These are phyloP conservation scores for Microbotryomycetes sp. DNA, from an alignment of 1,284 basidiomycete genomes.

Conservation along the genomic window DNA sequence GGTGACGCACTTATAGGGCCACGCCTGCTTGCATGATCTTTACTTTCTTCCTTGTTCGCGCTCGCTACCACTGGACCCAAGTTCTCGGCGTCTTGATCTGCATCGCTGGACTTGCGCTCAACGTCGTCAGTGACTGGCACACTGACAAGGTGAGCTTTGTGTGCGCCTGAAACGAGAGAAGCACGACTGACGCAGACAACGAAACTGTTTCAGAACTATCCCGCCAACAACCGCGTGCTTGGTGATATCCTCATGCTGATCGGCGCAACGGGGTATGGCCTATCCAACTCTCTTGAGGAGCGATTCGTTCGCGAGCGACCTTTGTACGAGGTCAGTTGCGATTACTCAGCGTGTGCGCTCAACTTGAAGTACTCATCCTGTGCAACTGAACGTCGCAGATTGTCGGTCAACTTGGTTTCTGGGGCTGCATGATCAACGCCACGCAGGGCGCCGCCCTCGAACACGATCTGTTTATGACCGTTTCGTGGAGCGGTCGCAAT, in stretches of 20 bases:
- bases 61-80: constrained; percentile 73
- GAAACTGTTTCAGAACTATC: constrained; percentile 38
- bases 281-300: constrained; percentile 79
- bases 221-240: constrained; percentile 57
- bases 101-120: constrained; percentile 61
- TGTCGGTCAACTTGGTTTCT: constrained; percentile 75
- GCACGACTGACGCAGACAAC: too few species aligned
- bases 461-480: constrained; percentile 55
- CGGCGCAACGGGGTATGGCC: constrained; percentile 73
- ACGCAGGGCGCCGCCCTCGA: constrained; percentile 65
- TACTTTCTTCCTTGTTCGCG: constrained; percentile 70
- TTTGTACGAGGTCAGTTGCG: constrained; percentile 58
- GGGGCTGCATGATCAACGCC: constrained; percentile 67
- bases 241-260: constrained; percentile 81
- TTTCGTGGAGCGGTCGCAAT: constrained; percentile 62
- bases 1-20: constrained; percentile 41
- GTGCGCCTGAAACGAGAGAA: too few species aligned
- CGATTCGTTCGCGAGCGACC: constrained; percentile 70
- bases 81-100: constrained; percentile 62
- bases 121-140: constrained; percentile 10
- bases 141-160: background rate
- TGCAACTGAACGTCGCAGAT: constrained; percentile 41
- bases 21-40: constrained; percentile 76
- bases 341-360: background rate
- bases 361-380: background rate